Conservation (phyloP, 805 yeast species). For the Peterozyma toletana region DNA sequence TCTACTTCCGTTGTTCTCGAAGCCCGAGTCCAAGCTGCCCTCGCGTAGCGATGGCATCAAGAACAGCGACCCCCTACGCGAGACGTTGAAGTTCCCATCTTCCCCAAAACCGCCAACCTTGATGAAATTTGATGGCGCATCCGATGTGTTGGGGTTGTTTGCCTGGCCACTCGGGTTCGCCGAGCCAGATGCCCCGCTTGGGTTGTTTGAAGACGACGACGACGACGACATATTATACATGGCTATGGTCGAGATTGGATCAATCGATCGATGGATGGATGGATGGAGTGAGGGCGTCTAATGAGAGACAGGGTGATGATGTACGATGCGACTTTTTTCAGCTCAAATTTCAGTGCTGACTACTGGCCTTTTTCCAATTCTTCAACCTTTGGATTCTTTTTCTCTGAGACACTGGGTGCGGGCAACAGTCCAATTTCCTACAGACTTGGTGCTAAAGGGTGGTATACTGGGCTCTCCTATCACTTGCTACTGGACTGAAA, state of each 20-base stretch:
- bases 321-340: too few species aligned
- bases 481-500: too few species aligned
- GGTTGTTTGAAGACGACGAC: constrained; percentile 1
- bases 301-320: too few species aligned
- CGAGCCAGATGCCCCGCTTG: background rate
- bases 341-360: too few species aligned
- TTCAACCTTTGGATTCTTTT: too few species aligned
- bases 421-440: too few species aligned
- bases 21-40: constrained; percentile 1
- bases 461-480: too few species aligned
- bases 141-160: constrained; percentile 6
- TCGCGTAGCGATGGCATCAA: constrained; percentile 13
- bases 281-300: too few species aligned
- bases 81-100: constrained; percentile 17
- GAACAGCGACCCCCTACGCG: constrained; percentile 18
- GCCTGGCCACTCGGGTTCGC: constrained; percentile 1
- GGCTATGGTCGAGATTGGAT: background rate
- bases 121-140: constrained; percentile 7
- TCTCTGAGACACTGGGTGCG: too few species aligned
- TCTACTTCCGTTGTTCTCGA: background rate
- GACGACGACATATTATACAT: constrained; percentile 9
- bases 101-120: constrained; percentile 17
- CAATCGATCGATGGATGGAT: too few species aligned
- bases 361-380: too few species aligned
- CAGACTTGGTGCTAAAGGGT: too few species aligned